phyloP scores from a whole-genome alignment of 2,329 filamentous ascomycete genomes.

The Cercospora sesami region DNA sequence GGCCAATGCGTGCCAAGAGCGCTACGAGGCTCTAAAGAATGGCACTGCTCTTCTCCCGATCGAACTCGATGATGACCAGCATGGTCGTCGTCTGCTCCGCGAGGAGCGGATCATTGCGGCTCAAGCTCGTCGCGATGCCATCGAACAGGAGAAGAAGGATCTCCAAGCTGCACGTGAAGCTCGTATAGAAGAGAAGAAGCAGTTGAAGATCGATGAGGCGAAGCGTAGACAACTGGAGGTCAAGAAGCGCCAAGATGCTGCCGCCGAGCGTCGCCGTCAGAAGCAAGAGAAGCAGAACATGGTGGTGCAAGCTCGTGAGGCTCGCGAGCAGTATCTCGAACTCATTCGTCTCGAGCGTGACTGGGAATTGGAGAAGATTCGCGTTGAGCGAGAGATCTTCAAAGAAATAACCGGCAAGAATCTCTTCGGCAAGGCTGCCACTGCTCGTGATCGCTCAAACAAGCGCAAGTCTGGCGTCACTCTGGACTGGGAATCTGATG shows the following conservation, averaged over 20 bases:
- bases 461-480: slow-evolving; percentile 17
- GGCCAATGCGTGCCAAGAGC: slow-evolving; percentile 48
- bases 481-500: slow-evolving; percentile 11
- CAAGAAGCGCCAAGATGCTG: slow-evolving; percentile 19
- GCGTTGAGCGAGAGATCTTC: slow-evolving; percentile 26
- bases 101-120: slow-evolving; percentile 34
- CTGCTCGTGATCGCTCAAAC: background rate
- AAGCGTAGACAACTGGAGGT: slow-evolving; percentile 16
- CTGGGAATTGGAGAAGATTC: slow-evolving; percentile 25
- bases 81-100: slow-evolving; percentile 40
- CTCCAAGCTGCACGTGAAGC: slow-evolving; percentile 26
- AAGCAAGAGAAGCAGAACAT: slow-evolving; percentile 23
- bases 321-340: slow-evolving; percentile 13
- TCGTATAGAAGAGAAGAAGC: slow-evolving; percentile 22
- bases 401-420: slow-evolving; percentile 24
- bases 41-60: slow-evolving; percentile 50
- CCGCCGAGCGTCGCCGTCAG: slow-evolving; percentile 20
- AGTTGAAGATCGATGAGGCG: slow-evolving; percentile 15
- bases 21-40: slow-evolving; percentile 43
- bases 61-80: slow-evolving; percentile 46
- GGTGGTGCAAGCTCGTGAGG: slow-evolving; percentile 12
- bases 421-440: slow-evolving; percentile 13
- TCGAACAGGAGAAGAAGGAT: slow-evolving; percentile 20
- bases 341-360: slow-evolving; percentile 25
- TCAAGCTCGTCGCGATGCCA: slow-evolving; percentile 30